Percentiles rank a stretch among this genome's conserved stretches.
Evolutionary conservation across 192 early-diverging fungal genomes (phyloP).

Genomic region (Coemansia sp.): DNA sequence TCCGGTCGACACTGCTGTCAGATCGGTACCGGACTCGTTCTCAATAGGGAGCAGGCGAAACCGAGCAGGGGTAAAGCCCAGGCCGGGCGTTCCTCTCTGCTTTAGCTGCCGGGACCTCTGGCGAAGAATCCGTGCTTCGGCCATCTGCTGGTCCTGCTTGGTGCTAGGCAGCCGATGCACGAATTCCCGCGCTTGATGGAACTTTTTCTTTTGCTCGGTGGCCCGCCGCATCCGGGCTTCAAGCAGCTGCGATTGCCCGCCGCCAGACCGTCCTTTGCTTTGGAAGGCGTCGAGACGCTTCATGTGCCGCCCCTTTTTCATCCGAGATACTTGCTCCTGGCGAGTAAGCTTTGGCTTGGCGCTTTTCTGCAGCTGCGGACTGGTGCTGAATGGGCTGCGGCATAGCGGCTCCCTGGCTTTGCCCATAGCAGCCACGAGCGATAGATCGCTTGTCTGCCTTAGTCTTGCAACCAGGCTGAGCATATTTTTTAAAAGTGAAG

Average conservation of each 20-base stretch:
- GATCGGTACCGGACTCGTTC: slow-evolving; percentile 51
- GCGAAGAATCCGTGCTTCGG: slow-evolving; percentile 35
- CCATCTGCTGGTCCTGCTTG: slow-evolving; percentile 16
- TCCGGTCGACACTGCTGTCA: slow-evolving; percentile 20
- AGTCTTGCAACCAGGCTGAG: no score
- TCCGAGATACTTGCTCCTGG: slow-evolving; percentile 12
- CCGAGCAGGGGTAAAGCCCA: slow-evolving; percentile 63
- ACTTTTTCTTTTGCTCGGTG: slow-evolving; percentile 28
- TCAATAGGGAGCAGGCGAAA: slow-evolving; percentile 59
- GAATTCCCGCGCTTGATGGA: slow-evolving; percentile 27
- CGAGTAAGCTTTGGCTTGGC: slow-evolving; percentile 14
- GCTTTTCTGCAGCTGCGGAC: slow-evolving; percentile 4
- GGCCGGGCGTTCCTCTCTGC: slow-evolving; percentile 24
- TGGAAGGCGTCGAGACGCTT: slow-evolving; percentile 20
- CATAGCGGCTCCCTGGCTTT: no score
- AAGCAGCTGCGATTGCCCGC: slow-evolving; percentile 28
- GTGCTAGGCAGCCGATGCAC: slow-evolving; percentile 15
- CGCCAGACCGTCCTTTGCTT: slow-evolving; percentile 26
- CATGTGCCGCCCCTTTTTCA: slow-evolving; percentile 22
- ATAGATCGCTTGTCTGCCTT: no score
- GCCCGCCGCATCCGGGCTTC: slow-evolving; percentile 39
- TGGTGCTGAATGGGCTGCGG: not conserved
- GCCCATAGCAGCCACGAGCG: no score
- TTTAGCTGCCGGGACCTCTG: slow-evolving; percentile 39
- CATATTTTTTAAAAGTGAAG: no score